Conservation (phyloP, 2,329 filamentous ascomycete genomes). For the Pseudogymnoascus sp. region DNA sequence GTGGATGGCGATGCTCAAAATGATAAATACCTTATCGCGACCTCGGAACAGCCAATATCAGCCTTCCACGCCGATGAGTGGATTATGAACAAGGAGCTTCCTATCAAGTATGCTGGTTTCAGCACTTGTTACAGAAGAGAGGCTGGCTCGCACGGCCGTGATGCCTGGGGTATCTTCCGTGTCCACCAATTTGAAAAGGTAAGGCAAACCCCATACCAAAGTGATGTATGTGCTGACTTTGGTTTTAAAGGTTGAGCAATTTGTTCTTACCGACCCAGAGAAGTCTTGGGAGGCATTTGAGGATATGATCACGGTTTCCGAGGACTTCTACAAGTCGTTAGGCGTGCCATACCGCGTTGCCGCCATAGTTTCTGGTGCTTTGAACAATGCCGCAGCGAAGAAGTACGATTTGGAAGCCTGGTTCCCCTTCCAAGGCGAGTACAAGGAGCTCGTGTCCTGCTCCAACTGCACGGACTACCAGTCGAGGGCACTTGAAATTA, state of each 20-base stretch:
- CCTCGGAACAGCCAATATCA: slow-evolving; percentile 90
- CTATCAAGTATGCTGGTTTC: slow-evolving; percentile 88
- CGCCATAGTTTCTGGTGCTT: slow-evolving; percentile 87
- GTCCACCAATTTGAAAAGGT: slow-evolving; percentile 97
- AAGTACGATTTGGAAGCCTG: slow-evolving; percentile 95
- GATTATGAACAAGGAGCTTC: slow-evolving; percentile 75
- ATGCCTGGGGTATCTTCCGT: slow-evolving; percentile 97
- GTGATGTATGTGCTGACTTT: slow-evolving; percentile 16
- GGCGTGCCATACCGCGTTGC: slow-evolving; percentile 86
- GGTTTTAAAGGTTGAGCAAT: slow-evolving; percentile 59
- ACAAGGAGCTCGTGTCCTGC: slow-evolving; percentile 96
- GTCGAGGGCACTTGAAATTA: slow-evolving; percentile 84
- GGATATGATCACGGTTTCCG: slow-evolving; percentile 80
- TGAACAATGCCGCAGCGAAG: slow-evolving; percentile 84
- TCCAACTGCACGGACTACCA: slow-evolving; percentile 99
- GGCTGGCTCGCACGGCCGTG: slow-evolving; percentile 81
- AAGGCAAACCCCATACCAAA: slow-evolving; percentile 12
- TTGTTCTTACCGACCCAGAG: slow-evolving; percentile 73
- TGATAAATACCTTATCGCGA: slow-evolving; percentile 75
- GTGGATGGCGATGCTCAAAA: slow-evolving; percentile 76
- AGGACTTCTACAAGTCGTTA: slow-evolving; percentile 91
- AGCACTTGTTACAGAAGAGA: slow-evolving; percentile 95
- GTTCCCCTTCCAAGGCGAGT: slow-evolving; percentile 94
- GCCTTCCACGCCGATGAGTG: slow-evolving; percentile 91
- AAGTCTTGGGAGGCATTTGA: slow-evolving; percentile 92